phyloP scores from a whole-genome alignment of 2,329 filamentous ascomycete genomes.

The Lasiodiplodia sp. region DNA sequence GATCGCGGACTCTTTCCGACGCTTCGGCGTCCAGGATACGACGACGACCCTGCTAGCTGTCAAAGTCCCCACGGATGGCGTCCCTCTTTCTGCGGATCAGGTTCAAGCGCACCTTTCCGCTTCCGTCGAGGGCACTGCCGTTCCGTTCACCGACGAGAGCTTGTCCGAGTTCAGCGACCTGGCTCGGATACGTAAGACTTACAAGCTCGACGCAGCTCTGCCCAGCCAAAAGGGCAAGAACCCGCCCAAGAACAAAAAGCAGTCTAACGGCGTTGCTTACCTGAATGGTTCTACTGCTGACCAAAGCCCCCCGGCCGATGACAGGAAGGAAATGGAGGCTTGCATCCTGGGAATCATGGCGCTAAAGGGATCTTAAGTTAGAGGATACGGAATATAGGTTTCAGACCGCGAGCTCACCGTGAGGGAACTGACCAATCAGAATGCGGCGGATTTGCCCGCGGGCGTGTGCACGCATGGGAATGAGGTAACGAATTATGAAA shows the following conservation, averaged over 20 bases:
- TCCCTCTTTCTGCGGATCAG: slow-evolving; percentile 53
- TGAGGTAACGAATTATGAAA: background rate
- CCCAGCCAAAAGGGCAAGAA: slow-evolving; percentile 36
- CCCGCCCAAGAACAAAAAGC: slow-evolving; percentile 43
- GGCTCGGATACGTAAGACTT: slow-evolving; percentile 66
- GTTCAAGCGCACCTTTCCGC: slow-evolving; percentile 67
- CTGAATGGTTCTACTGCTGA: slow-evolving; percentile 12
- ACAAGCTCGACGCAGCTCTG: slow-evolving; percentile 75
- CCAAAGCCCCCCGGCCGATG: slow-evolving; percentile 49
- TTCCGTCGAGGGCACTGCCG: slow-evolving; percentile 67
- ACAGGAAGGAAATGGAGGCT: slow-evolving; percentile 67
- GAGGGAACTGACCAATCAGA: slow-evolving; percentile 1
- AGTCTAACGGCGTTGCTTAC: slow-evolving; percentile 30
- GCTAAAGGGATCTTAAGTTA: slow-evolving; percentile 64
- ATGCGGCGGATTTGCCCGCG: background rate
- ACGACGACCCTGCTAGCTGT: slow-evolving; percentile 79
- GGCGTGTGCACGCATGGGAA: background rate
- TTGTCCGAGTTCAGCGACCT: slow-evolving; percentile 54
- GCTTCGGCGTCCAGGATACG: slow-evolving; percentile 78
- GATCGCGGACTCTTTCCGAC: slow-evolving; percentile 92
- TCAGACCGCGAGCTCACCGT: background rate
- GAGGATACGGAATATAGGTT: slow-evolving; percentile 1
- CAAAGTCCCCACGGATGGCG: slow-evolving; percentile 69
- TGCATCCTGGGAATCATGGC: slow-evolving; percentile 80
- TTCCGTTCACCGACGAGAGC: slow-evolving; percentile 69